These are phyloP conservation scores for Citrus inodora DNA, from an alignment of 345 rosid species.

Conservation along the genomic window DNA sequence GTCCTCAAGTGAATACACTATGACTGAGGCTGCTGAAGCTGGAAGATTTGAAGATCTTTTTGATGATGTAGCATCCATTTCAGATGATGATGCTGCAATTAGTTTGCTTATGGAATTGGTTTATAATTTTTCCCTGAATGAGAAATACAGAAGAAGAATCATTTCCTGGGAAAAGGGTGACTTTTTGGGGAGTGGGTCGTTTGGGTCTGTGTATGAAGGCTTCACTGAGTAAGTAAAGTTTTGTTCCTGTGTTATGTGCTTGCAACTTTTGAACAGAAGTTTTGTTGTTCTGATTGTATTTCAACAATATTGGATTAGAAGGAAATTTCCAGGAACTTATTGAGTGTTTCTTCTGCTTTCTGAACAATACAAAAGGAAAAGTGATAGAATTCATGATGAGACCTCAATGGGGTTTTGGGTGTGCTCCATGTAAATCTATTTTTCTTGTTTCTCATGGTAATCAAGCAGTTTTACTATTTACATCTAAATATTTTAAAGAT, in stretches of 20 bases:
- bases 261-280: too few relatives aligned
- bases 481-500: not conserved
- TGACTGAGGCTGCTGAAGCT: not conserved
- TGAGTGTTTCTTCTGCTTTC: not conserved
- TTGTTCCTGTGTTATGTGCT: too few relatives aligned
- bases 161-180: constrained; percentile 68
- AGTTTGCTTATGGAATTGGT: constrained; percentile 16
- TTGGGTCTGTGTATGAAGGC: constrained; percentile 80
- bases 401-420: not conserved
- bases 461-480: not conserved
- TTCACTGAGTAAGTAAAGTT: constrained; percentile 54
- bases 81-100: not conserved
- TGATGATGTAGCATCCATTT: not conserved
- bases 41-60: not conserved
- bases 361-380: not conserved
- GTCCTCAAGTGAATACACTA: not conserved
- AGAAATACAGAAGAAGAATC: constrained; percentile 38
- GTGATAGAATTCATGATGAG: not conserved
- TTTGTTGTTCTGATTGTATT: not conserved
- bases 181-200: constrained; percentile 77
- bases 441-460: too few relatives aligned
- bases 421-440: not conserved
- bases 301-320: not conserved
- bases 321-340: not conserved
- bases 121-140: constrained; percentile 58